Evolutionary conservation across 305 asterid species (phyloP), one percentile per base, ranked within the genome.

Genomic region (Fraxinus angustifolia): DNA sequence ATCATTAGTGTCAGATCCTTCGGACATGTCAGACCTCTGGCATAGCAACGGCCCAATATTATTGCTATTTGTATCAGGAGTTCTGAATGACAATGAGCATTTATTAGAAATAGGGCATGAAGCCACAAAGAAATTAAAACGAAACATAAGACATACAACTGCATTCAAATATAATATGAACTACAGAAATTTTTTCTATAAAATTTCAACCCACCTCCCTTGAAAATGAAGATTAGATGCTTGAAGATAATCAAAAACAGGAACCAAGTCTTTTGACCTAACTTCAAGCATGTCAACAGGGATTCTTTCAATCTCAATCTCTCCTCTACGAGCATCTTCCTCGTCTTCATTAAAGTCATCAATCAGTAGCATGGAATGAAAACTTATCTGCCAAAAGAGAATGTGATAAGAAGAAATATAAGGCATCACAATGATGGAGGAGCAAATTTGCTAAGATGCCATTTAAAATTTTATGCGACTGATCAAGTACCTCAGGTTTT

Each of bases 291-390:
- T 85, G 72, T 86, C 91, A 62, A 78, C 84, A 17, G 94, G 89
- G 53, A 93, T 82, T 82, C 85, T 87, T 88, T 96, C 99, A n/a
- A 94, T 88, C 90, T 93, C 98, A 78, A 84, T 70, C 89, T 96
- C 99, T 79, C 98, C 97, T 82, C 82, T 88, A 75, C 73, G 77
- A 82, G 78, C 81, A 84, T 79, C 84, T 75, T 79, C 91, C 38
- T 83, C 88, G 17, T 84, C 87, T 62, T 83, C 26, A 71, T 77
- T 71, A 48, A 77, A 74, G 80, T 81, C 91, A 81, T 87, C 90
- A 62, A 78, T 74, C 81, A 74, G 40, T 14, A 12, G 80, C 91
- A 92, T 84, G 28, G 92, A 70, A 83, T 91, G 95, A 83, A 93
- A 92, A 83, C 83, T 89, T 50, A 95, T 82, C 99, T 95, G 91